Percentiles rank a stretch among this genome's conserved stretches.
phyloP scores from a whole-genome alignment of 2,329 filamentous ascomycete genomes.

The Massarina eburnea region DNA sequence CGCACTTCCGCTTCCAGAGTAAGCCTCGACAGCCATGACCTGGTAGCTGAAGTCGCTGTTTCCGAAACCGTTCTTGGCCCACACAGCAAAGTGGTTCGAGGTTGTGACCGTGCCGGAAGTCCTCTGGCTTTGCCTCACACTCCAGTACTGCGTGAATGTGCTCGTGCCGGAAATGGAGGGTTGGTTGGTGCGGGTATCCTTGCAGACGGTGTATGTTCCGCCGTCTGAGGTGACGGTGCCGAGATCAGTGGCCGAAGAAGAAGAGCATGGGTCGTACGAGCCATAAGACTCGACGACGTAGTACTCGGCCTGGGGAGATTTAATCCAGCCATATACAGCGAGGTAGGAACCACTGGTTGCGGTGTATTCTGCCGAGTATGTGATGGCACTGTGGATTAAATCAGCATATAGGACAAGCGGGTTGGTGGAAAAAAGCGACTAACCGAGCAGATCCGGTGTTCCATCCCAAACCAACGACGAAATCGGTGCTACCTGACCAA shows the following conservation, averaged over 20 bases:
- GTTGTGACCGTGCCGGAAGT: conserved; percentile 44
- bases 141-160: conserved; percentile 59
- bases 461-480: conserved; percentile 37
- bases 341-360: conserved; percentile 26
- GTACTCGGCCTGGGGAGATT: conserved; percentile 56
- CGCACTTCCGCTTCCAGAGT: conserved; percentile 22
- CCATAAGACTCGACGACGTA: conserved; percentile 59
- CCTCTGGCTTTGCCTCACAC: conserved; percentile 53
- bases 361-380: conserved; percentile 26
- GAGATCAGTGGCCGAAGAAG: conserved; percentile 46
- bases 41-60: conserved; percentile 16
- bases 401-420: background rate
- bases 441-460: conserved; percentile 17
- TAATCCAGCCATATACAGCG: conserved; percentile 59
- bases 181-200: conserved; percentile 51
- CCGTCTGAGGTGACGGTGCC: conserved; percentile 56
- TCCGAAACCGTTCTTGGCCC: conserved; percentile 23
- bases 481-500: conserved; percentile 31
- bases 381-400: conserved; percentile 12
- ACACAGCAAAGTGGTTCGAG: conserved; percentile 31
- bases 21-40: conserved; percentile 57
- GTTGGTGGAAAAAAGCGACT: background rate
- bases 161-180: conserved; percentile 56
- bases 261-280: conserved; percentile 43
- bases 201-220: conserved; percentile 54